These are phyloP conservation scores for Helianthus tuberosus DNA, from an alignment of 129 eudicot genomes.

Conservation along the genomic window DNA sequence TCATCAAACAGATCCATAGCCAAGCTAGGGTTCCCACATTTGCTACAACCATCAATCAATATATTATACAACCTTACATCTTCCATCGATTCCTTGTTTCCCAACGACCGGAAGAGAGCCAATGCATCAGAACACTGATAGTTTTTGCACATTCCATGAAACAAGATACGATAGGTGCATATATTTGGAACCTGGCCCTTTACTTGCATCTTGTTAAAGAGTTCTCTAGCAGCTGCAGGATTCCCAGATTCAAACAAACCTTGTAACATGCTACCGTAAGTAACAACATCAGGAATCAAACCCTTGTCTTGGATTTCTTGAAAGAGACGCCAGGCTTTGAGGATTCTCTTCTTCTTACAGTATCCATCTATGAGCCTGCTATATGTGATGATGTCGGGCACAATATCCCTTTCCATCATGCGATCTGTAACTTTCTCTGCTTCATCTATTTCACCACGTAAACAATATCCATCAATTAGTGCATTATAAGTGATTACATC, in stretches of 20 bases:
- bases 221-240: slow-evolving; percentile 7
- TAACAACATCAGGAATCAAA: slow-evolving; percentile 8
- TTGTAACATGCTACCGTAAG: slow-evolving; percentile 28
- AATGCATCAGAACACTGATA: slow-evolving; percentile 8
- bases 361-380: slow-evolving; percentile 28
- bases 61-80: slow-evolving; percentile 16
- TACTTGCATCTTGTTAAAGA: slow-evolving; percentile 28
- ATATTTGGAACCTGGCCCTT: slow-evolving; percentile 3
- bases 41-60: slow-evolving; percentile 29
- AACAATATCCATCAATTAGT: slow-evolving; percentile 47
- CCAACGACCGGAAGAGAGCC: slow-evolving; percentile 19
- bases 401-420: slow-evolving; percentile 20
- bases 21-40: slow-evolving; percentile 12
- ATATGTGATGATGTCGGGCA: slow-evolving; percentile 31
- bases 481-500: slow-evolving; percentile 27
- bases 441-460: slow-evolving; percentile 30
- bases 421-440: slow-evolving; percentile 20
- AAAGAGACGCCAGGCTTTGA: slow-evolving; percentile 33
- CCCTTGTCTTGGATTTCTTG: slow-evolving; percentile 5
- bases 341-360: slow-evolving; percentile 11
- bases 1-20: slow-evolving; percentile 20
- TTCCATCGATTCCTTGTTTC: neutral
- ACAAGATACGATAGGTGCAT: slow-evolving; percentile 15
- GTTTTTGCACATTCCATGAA: slow-evolving; percentile 21
- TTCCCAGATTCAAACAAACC: slow-evolving; percentile 21